Conservation (phyloP, 768 basidiomycete genomes). For the Omphalotus guepiniiformis region DNA sequence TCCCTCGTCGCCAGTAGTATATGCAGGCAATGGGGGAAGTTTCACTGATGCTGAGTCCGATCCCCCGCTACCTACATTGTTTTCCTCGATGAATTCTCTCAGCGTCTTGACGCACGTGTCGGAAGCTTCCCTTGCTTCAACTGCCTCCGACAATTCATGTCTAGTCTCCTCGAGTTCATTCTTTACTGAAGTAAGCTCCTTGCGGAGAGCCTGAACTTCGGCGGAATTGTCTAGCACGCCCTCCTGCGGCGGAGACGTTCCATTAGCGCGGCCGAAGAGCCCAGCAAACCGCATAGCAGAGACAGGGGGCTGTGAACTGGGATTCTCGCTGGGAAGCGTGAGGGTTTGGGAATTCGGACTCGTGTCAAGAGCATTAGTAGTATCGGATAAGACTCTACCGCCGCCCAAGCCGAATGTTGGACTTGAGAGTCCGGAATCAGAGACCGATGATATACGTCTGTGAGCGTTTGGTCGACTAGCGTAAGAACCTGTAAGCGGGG, state of each 20-base stretch:
- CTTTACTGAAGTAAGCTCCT: constrained; percentile 53
- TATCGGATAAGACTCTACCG: neutral
- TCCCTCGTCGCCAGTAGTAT: constrained; percentile 35
- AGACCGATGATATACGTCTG: constrained; percentile 71
- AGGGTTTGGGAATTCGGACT: constrained; percentile 31
- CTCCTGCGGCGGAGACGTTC: constrained; percentile 35
- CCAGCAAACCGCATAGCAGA: constrained; percentile 43
- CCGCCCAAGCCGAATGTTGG: constrained; percentile 19
- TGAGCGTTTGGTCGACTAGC: constrained; percentile 46
- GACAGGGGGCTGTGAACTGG: constrained; percentile 16
- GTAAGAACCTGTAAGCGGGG: constrained; percentile 59
- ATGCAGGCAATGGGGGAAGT: constrained; percentile 38
- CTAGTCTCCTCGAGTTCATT: constrained; percentile 59
- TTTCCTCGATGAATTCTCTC: constrained; percentile 76
- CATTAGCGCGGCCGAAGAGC: constrained; percentile 41
- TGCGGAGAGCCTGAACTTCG: constrained; percentile 56
- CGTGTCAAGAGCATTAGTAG: constrained; percentile 25
- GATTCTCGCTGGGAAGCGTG: constrained; percentile 28
- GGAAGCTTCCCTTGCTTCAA: constrained; percentile 83
- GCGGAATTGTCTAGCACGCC: constrained; percentile 38
- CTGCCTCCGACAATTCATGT: constrained; percentile 68
- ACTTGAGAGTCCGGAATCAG: constrained; percentile 47
- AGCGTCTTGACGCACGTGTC: constrained; percentile 82
- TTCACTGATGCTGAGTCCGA: constrained; percentile 25
- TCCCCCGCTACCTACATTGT: constrained; percentile 48